Percentiles rank a stretch among this genome's conserved stretches.
These are phyloP conservation scores for Colletotrichum tropicale DNA, from an alignment of 2,329 filamentous ascomycete genomes.

Conservation along the genomic window DNA sequence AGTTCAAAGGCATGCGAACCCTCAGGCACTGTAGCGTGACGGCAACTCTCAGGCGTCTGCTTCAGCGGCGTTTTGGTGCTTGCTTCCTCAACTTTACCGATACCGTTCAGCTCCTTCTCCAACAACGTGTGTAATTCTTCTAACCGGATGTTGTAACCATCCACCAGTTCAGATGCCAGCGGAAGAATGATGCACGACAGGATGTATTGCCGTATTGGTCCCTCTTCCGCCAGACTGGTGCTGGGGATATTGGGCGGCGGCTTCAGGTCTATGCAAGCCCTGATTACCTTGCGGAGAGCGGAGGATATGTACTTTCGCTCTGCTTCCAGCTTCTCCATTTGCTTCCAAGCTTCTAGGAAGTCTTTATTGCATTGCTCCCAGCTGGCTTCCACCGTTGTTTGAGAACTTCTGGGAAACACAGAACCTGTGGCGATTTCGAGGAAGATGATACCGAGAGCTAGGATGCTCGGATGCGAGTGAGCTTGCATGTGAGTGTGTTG, in stretches of 20 bases:
- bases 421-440: not conserved
- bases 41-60: fast-evolving
- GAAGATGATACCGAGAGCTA: fast-evolving
- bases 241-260: not conserved
- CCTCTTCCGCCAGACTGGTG: not conserved
- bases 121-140: not conserved
- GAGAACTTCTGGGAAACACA: not conserved
- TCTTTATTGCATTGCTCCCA: not conserved
- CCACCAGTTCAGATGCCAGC: not conserved
- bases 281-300: not conserved
- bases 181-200: not conserved
- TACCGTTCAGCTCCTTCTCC: not conserved
- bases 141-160: not conserved
- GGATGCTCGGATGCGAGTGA: not conserved
- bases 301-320: not conserved
- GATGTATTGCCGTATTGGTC: not conserved
- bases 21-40: fast-evolving
- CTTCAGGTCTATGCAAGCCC: not conserved
- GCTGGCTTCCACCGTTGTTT: fast-evolving
- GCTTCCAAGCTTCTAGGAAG: not conserved
- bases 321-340: not conserved
- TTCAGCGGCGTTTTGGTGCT: fast-evolving
- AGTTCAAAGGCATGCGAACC: too few species aligned
- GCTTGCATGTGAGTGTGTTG: not conserved
- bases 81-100: not conserved